These are phyloP conservation scores for Heterobasidion occidentale DNA, from an alignment of 1,284 basidiomycete species.

Conservation along the genomic window DNA sequence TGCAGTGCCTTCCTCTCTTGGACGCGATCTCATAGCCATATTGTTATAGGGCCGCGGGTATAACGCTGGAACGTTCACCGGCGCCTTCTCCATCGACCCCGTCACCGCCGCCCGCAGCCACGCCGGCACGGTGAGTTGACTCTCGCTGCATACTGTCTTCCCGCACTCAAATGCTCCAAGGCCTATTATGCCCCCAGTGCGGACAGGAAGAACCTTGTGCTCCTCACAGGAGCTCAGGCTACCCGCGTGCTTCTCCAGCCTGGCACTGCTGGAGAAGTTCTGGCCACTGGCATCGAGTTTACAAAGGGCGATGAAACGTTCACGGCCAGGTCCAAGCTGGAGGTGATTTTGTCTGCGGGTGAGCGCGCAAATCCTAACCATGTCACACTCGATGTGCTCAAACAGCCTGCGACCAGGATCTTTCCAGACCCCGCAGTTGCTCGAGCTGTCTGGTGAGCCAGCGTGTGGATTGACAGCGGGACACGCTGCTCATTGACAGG, in stretches of 20 bases:
- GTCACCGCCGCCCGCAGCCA: constrained; percentile 1
- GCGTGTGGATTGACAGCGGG: too few relatives aligned
- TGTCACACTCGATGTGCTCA: too few relatives aligned
- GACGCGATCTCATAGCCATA: background rate
- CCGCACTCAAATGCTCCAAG: background rate
- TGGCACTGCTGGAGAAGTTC: background rate
- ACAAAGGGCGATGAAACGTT: constrained; percentile 8
- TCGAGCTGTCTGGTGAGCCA: constrained; percentile 2
- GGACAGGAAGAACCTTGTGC: constrained; percentile 2
- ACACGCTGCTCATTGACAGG: too few relatives aligned
- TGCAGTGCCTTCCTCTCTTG: background rate
- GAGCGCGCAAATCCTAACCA: background rate
- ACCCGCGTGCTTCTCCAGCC: background rate
- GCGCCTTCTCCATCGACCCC: constrained; percentile 2
- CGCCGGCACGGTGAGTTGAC: constrained; percentile 3
- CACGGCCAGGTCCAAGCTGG: constrained; percentile 18
- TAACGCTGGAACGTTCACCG: background rate
- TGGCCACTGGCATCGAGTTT: constrained; percentile 22
- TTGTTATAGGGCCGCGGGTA: background rate
- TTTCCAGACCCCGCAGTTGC: constrained; percentile 1
- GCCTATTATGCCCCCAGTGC: constrained; percentile 7
- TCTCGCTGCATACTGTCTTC: background rate
- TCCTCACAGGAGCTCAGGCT: constrained; percentile 5
- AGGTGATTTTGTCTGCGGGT: constrained; percentile 24
- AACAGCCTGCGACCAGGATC: background rate